Evolutionary conservation across 2,329 filamentous ascomycete species (phyloP), one percentile per base, ranked within the genome.

Genomic region (Penicillium fuscoglaucum): DNA sequence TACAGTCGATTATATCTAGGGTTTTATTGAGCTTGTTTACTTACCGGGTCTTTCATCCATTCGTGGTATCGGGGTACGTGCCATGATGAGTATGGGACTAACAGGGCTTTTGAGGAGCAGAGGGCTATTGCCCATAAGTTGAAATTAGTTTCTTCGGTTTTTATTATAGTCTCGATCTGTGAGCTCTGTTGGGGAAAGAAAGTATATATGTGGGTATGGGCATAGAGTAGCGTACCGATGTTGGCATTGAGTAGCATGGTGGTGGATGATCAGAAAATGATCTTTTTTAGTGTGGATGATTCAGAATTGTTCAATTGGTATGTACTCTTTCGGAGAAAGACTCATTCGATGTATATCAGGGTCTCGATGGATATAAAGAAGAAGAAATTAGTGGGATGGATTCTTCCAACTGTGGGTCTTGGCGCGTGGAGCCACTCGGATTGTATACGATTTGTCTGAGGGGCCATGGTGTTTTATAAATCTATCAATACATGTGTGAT

Each of bases 31-130:
- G 7, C 24, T 47, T 26, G 26, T 35, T 52, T 24, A 24, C 26
- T 61, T 61, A 83, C 89, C 52, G 88, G 83, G 68, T 95, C 88
- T 79, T 93, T 84, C 93, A 98, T 97, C 93, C 93, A 98, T 69
- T 82, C 79, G 72, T 96, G 91, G 72, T 97, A 97, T 39, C 83
- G 87, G 17, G 82, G 82, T 26, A 98, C 93, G 79, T 97, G 93
- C 70, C 87, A 89, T 39, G 82, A 76, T 62, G 88, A 88, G 75
- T 97, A 97, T 0, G 93, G 93, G 10, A 96, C 91, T 10, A 98
- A 83, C 19, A 96, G 83, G 45, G 90, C 79, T 50, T 80, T 80
- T 5, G 83, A 76, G 1, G 89, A 89, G 3, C 84, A 82, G 33
- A 96, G 78, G 19, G 88, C 91, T 96, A 26, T 54, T 35, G 29